Evolutionary conservation across 2,329 filamentous ascomycete genomes (phyloP).

Genomic region (Ophiostoma triangulosporum): DNA sequence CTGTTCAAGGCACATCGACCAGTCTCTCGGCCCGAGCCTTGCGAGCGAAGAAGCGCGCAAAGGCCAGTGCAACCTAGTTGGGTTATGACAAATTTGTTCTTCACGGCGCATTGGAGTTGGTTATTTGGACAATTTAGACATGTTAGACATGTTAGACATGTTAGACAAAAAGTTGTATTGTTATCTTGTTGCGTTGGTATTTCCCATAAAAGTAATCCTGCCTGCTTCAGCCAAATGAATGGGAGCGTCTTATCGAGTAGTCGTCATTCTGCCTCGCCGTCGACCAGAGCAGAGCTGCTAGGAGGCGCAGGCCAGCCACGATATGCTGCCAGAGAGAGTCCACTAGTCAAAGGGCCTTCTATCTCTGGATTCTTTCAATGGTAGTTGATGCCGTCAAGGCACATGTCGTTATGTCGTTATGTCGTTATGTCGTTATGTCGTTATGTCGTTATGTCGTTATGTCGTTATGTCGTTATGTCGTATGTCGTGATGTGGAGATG

Average conservation of each 20-base stretch:
- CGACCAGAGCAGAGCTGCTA: not conserved
- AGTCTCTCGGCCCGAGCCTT: not conserved
- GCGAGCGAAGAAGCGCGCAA: not conserved
- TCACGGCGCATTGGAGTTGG: not conserved
- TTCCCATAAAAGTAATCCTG: not conserved
- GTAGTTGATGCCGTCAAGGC: too few species aligned
- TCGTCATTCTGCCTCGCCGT: not conserved
- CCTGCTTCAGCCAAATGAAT: not conserved
- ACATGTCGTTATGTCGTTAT: not conserved
- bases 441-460: not conserved
- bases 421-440: not conserved
- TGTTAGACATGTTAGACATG: too few species aligned
- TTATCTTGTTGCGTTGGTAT: not conserved
- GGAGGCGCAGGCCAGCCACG: slow-evolving; percentile 2
- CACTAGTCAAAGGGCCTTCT: not conserved
- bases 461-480: not conserved
- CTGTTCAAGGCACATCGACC: not conserved
- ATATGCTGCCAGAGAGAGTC: not conserved
- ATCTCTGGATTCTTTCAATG: not conserved
- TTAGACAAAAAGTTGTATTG: too few species aligned
- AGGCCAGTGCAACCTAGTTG: not conserved
- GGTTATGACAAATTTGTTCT: not conserved
- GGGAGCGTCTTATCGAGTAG: not conserved
- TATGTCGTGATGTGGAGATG: not conserved
- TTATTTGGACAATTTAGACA: not conserved